A percentile compares a stretch with the other conserved stretches of the same genome.
These are phyloP conservation scores for Podospora tetraspora DNA, from an alignment of 495 filamentous ascomycete genomes.

Conservation along the genomic window DNA sequence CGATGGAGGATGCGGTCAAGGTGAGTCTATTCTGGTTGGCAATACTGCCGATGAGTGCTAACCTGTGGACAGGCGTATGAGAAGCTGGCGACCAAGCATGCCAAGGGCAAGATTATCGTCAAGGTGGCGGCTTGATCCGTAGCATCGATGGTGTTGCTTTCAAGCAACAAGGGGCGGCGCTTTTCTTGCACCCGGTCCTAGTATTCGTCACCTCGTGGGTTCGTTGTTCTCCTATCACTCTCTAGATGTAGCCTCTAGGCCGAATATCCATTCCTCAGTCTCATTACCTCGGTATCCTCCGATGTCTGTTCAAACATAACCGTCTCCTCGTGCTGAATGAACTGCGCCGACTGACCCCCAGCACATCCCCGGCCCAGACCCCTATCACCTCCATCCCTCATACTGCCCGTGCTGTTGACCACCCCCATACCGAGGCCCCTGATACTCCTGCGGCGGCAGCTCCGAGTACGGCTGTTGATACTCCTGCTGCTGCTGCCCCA, in stretches of 20 bases:
- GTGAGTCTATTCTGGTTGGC: slow-evolving; percentile 25
- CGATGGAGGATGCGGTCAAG: slow-evolving; percentile 29
- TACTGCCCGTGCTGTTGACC: too few relatives aligned
- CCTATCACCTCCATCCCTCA: too few relatives aligned
- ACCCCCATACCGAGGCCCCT: too few relatives aligned
- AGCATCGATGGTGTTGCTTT: background rate
- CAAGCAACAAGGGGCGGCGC: background rate
- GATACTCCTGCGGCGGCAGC: background rate
- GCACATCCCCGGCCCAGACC: too few relatives aligned
- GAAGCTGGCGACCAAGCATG: slow-evolving; percentile 31
- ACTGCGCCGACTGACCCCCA: too few relatives aligned
- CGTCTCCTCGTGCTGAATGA: too few relatives aligned
- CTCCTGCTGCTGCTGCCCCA: background rate
- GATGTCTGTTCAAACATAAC: background rate
- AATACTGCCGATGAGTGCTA: too few relatives aligned
- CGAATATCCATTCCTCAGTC: background rate
- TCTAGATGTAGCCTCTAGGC: background rate
- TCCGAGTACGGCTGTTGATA: background rate
- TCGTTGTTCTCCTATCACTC: background rate
- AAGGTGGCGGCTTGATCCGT: slow-evolving; percentile 16
- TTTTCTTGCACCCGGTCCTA: background rate
- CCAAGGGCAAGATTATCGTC: slow-evolving; percentile 37
- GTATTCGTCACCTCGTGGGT: background rate
- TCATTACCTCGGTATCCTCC: background rate
- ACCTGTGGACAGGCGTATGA: slow-evolving; percentile 26